Percentiles rank a stretch among this genome's conserved stretches.
Evolutionary conservation across 2,329 filamentous ascomycete genomes (phyloP).

Genomic region (Phialocephala sp.): DNA sequence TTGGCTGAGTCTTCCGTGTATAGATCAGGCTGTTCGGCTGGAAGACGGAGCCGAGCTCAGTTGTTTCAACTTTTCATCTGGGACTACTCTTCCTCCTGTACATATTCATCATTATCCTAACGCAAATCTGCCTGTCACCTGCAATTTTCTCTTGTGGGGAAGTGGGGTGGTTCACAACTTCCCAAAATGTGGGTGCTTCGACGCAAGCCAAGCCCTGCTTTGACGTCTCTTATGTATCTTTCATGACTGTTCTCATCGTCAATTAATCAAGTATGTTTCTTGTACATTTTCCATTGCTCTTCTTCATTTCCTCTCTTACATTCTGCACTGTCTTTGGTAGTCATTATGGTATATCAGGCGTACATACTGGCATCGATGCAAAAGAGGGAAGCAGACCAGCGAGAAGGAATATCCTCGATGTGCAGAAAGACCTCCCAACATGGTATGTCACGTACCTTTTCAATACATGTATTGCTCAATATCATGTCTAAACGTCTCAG

Average conservation of each 20-base stretch:
- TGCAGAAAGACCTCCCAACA: constrained; percentile 33
- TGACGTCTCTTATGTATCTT: not conserved
- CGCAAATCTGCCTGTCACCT: constrained; percentile 4
- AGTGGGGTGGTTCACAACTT: not conserved
- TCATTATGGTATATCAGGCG: constrained; percentile 26
- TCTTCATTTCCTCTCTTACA: not conserved
- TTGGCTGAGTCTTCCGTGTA: not conserved
- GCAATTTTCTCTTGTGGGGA: not conserved
- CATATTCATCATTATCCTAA: constrained; percentile 1
- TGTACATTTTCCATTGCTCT: constrained; percentile 2
- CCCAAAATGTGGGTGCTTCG: not conserved
- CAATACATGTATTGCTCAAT: not conserved
- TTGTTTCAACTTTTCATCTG: constrained; percentile 1
- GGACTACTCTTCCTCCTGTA: not conserved
- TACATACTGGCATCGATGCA: constrained; percentile 30
- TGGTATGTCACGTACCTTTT: constrained; percentile 17
- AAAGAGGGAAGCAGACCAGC: constrained; percentile 30
- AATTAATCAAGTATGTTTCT: not conserved
- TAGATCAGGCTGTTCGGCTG: not conserved
- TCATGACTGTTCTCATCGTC: not conserved
- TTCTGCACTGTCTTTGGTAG: not conserved
- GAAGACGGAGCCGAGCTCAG: not conserved
- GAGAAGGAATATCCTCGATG: constrained; percentile 35
- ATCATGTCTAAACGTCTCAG: constrained; percentile 14
- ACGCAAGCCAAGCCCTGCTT: not conserved